Conservation (phyloP, 441 rosid species). For the Metrosideros polymorpha region DNA sequence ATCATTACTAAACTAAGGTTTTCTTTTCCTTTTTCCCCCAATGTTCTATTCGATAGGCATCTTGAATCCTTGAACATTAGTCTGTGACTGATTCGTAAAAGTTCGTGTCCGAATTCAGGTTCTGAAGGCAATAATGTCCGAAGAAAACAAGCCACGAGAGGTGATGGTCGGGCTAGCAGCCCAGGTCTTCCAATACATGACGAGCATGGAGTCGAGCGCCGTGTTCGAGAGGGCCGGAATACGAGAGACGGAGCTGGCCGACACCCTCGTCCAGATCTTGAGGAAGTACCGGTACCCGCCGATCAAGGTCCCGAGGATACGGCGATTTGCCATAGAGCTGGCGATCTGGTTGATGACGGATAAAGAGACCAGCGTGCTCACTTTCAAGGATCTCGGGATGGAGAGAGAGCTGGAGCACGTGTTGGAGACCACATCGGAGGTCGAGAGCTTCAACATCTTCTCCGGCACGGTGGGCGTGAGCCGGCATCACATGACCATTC, state of each 20-base stretch:
- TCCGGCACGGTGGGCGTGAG: slow-evolving; percentile 77
- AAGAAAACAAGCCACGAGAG: slow-evolving; percentile 61
- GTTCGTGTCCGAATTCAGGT: slow-evolving; percentile 41
- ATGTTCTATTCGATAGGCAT: too few relatives aligned
- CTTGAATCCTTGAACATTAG: too few relatives aligned
- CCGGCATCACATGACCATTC: slow-evolving; percentile 61
- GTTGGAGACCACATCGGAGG: slow-evolving; percentile 73
- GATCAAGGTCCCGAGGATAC: slow-evolving; percentile 63
- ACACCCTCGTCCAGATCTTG: slow-evolving; percentile 39
- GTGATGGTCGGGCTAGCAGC: slow-evolving; percentile 88
- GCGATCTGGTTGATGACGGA: slow-evolving; percentile 79
- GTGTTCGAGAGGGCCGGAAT: slow-evolving; percentile 43
- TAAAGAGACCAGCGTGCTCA: slow-evolving; percentile 16
- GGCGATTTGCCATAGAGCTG: slow-evolving; percentile 76
- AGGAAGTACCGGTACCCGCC: slow-evolving; percentile 44
- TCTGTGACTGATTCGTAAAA: too few relatives aligned
- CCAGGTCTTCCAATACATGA: slow-evolving; percentile 54
- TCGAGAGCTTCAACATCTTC: slow-evolving; percentile 85
- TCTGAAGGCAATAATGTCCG: slow-evolving; percentile 46
- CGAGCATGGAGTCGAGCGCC: slow-evolving; percentile 33
- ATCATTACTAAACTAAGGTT: too few relatives aligned
- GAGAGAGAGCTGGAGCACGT: slow-evolving; percentile 58
- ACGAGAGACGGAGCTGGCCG: slow-evolving; percentile 36
- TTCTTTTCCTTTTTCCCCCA: too few relatives aligned
- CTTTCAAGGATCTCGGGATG: slow-evolving; percentile 42